Evolutionary conservation across 306 rosid species (phyloP), one percentile per base, ranked within the genome.

Genomic region (Trichosanthes truncata): DNA sequence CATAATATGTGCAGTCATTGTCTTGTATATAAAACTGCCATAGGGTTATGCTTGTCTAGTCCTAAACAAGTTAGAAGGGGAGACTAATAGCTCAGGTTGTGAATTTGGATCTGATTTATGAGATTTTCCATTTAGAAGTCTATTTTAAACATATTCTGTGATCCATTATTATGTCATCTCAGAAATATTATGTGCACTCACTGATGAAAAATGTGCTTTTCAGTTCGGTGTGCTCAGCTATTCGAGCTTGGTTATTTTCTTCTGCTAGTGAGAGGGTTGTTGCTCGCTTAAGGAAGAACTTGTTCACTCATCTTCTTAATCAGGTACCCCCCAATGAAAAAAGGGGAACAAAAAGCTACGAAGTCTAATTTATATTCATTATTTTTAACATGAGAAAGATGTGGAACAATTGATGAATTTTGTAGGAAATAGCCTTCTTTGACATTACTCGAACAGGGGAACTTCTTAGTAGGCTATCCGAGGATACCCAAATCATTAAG

Each of bases 361-460:
- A 77, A 1, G 7, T 23, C 38, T n/a, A 6, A 14, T 38, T 38
- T 9, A 17, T 56, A 6, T 14, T 56, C 36, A 26, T 53, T 56
- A 38, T 38, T 5, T 11, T 33, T 55, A 15, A 23, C 23, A 38
- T 3, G 15, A 4, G 79, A 36, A 53, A 53, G 6, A 3, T 74
- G 15, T 40, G 26, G 25, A 52, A 61, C n/a, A 59, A 75, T 49
- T 78, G 53, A 73, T 82, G 72, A 35, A 13, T 82, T 79, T 79
- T 85, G 82, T 86, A 90, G 97, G 97, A 92, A 86, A 90, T 92
- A 83, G 96, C 97, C 78, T 92, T 92, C 84, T 92, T 81, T 74
- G 93, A 90, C 86, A 88, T 92, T 68, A 92, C 97, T 61, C 88
- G 90, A 73, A 92, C 96, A 10, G 96, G 97, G 60, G 97, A 92